phyloP scores from a whole-genome alignment of 2,329 filamentous ascomycete genomes.

The Colletotrichum horii region DNA sequence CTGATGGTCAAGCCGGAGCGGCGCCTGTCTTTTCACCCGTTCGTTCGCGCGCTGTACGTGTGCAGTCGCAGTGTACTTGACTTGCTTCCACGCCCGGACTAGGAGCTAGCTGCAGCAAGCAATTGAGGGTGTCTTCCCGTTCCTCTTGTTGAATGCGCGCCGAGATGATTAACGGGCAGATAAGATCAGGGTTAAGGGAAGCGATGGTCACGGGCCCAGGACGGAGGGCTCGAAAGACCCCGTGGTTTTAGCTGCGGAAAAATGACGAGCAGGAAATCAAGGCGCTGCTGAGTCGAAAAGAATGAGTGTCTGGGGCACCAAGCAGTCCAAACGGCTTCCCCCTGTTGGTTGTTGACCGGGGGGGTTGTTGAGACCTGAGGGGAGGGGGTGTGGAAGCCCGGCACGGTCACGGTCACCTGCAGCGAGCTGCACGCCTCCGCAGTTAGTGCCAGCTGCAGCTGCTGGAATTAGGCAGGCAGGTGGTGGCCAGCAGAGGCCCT shows the following conservation, averaged over 20 bases:
- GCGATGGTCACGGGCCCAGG: background rate
- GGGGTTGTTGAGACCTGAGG: slow-evolving; percentile 4
- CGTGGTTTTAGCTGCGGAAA: background rate
- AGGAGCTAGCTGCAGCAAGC: background rate
- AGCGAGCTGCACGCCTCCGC: slow-evolving; percentile 7
- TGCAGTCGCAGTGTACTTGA: background rate
- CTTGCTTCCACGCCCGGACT: background rate
- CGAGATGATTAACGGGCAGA: background rate
- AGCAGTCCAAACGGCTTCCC: slow-evolving; percentile 6
- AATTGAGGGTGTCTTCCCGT: background rate
- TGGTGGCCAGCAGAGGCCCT: background rate
- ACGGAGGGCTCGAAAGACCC: slow-evolving; percentile 2
- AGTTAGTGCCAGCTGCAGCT: background rate
- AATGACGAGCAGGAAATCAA: slow-evolving; percentile 18
- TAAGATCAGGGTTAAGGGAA: background rate
- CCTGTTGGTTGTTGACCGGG: slow-evolving; percentile 9
- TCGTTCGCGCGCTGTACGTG: background rate
- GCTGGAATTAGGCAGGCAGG: background rate
- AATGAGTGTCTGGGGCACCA: slow-evolving; percentile 17
- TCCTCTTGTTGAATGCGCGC: background rate
- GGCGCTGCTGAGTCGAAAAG: background rate
- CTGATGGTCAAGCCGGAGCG: background rate
- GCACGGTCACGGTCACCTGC: slow-evolving; percentile 19
- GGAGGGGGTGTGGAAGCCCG: slow-evolving; percentile 1
- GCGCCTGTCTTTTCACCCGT: background rate